Evolutionary conservation across 202 grass and related monocot genomes (phyloP), one percentile per base, ranked within the genome.

Genomic region (Panicum hallii): DNA sequence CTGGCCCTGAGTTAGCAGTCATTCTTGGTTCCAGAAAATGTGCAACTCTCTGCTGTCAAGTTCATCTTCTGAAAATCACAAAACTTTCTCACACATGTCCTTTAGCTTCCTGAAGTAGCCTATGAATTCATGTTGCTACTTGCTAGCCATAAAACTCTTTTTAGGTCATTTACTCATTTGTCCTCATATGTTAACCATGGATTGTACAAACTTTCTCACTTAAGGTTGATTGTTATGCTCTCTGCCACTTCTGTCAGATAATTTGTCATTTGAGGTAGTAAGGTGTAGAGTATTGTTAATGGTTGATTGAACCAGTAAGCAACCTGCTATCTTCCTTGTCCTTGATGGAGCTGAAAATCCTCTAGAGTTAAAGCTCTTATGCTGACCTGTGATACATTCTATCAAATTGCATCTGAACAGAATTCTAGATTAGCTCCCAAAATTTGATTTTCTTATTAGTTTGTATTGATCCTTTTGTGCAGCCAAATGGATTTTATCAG

Each of bases 401-500:
- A 60, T 17, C 48, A 77, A 15, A 41, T 57, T 52, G 8, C 44
- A 52, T 74, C 20, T 76, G 23, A 52, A 44, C 73, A 53, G 43
- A 9, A 66, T 86, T 65, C 46, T 71, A 64, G 13, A 48, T 57
- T 49, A 45, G 11, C 73, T 69, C 42, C 42, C 40, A 67, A 15
- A 58, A 54, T 55, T 41, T 48, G n/a, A 19, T 52, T n/a, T 83
- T 6, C 8, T 79, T 74, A 83, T 78, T 82, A 74, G 66, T 42
- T 56, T 34, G 20, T 79, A 55, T 52, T 78, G 74, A 12, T 77
- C 34, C 42, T 86, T 85, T 70, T 68, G 58, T 71, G 82, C 83
- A 98, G 95, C 92, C 95, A 5, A 98, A 98, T 87, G 95, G 89
- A 87, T 98, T 85, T 85, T 85, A 93, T 83, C 92, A 98, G 66